Evolutionary conservation across 2,329 filamentous ascomycete species (phyloP).

Genomic region (Metarhizium rileyi): DNA sequence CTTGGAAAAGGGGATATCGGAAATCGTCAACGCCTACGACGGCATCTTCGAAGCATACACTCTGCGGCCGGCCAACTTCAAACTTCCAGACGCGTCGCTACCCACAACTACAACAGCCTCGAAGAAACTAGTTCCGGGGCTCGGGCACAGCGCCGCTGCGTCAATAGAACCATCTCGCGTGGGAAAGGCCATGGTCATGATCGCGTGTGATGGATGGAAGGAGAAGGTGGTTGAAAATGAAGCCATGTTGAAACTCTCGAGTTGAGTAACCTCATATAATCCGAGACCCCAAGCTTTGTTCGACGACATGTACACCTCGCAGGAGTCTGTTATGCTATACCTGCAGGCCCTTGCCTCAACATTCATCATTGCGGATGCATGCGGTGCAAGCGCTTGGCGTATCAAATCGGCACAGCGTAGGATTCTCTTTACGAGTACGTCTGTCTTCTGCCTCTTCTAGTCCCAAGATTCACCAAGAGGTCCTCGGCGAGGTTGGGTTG

Average conservation of each 20-base stretch:
- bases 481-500: too few species aligned
- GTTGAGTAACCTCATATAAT: not conserved
- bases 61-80: constrained; percentile 25
- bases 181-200: constrained; percentile 25
- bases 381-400: not conserved
- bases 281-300: not conserved
- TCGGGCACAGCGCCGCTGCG: constrained; percentile 15
- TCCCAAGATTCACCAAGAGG: too few species aligned
- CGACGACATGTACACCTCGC: not conserved
- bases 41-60: constrained; percentile 26
- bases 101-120: constrained; percentile 12
- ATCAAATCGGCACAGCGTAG: not conserved
- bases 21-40: constrained; percentile 23
- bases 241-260: constrained; percentile 19
- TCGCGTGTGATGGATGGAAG: constrained; percentile 26
- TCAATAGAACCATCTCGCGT: constrained; percentile 26
- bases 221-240: constrained; percentile 26
- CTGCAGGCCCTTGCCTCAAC: not conserved
- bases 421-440: too few species aligned
- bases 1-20: constrained; percentile 29
- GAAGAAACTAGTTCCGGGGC: constrained; percentile 17
- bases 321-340: not conserved
- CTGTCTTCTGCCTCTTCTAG: too few species aligned
- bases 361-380: not conserved
- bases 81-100: constrained; percentile 15